phyloP scores from a whole-genome alignment of 2,329 filamentous ascomycete species.

The Dendryphion nanum region DNA sequence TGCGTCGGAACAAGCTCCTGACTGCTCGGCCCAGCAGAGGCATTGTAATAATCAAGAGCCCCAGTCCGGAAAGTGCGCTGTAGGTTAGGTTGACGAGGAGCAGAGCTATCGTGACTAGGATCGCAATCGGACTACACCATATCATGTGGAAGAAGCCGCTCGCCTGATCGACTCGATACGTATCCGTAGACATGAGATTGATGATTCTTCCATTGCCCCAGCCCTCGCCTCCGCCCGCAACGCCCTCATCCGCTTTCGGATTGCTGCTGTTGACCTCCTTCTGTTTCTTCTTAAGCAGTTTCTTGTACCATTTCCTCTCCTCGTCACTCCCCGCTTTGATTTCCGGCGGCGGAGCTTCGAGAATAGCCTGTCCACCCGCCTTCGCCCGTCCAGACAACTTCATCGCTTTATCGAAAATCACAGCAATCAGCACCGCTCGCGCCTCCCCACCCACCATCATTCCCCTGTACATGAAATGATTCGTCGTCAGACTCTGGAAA shows the following conservation, averaged over 20 bases:
- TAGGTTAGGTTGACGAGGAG: conserved; percentile 86
- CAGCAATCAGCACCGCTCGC: conserved; percentile 75
- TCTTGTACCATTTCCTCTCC: conserved; percentile 53
- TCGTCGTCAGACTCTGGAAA: conserved; percentile 74
- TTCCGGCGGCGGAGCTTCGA: conserved; percentile 41
- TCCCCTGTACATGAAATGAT: conserved; percentile 89
- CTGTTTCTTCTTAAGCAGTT: conserved; percentile 42
- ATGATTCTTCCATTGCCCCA: conserved; percentile 93
- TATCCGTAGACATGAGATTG: conserved; percentile 93
- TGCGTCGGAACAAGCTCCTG: conserved; percentile 69
- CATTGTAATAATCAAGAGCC: conserved; percentile 72
- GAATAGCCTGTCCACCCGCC: conserved; percentile 65
- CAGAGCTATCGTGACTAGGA: conserved; percentile 74
- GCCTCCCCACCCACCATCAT: conserved; percentile 88
- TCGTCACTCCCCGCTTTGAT: conserved; percentile 50
- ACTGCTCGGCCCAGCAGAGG: conserved; percentile 77
- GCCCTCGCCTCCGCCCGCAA: conserved; percentile 70
- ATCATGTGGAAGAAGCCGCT: conserved; percentile 86
- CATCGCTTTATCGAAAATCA: conserved; percentile 93
- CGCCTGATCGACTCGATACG: conserved; percentile 86
- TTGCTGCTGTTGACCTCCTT: conserved; percentile 43
- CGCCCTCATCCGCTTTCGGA: conserved; percentile 45
- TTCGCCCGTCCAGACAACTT: conserved; percentile 82
- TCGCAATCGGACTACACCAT: conserved; percentile 81
- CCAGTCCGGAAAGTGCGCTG: conserved; percentile 86